A percentile compares a stretch with the other conserved stretches of the same genome.
phyloP scores from a whole-genome alignment of 140 eudicot genomes.

The Oenanthe javanica region DNA sequence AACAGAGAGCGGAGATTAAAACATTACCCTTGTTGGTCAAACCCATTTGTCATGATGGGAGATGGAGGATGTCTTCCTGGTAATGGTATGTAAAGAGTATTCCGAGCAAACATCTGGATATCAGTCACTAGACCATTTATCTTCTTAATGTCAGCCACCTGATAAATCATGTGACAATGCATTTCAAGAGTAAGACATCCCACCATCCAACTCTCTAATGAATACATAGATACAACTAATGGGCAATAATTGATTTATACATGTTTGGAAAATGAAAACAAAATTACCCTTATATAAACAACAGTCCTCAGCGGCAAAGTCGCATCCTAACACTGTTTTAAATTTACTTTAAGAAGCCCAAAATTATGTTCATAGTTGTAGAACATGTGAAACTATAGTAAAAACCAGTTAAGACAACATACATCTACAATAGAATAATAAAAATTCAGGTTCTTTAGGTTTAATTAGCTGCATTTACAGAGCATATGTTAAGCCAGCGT shows the following conservation, averaged over 20 bases:
- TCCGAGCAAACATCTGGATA: conserved; percentile 88
- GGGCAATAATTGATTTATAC: neutral
- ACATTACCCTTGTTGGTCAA: conserved; percentile 45
- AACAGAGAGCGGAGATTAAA: neutral
- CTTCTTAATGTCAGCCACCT: conserved; percentile 94
- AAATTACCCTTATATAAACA: neutral
- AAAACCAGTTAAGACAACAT: neutral
- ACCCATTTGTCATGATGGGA: conserved; percentile 48
- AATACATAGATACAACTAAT: neutral
- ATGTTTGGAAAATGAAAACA: neutral
- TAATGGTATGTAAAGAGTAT: conserved; percentile 74
- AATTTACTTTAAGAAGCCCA: neutral
- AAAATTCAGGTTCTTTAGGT: neutral
- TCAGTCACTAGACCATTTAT: conserved; percentile 77
- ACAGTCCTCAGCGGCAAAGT: neutral
- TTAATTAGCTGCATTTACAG: neutral
- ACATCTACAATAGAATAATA: neutral
- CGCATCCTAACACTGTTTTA: neutral
- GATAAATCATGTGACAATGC: conserved; percentile 7
- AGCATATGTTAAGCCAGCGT: neutral
- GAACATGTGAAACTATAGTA: neutral
- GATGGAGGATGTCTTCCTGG: conserved; percentile 99
- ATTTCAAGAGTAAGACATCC: conserved; percentile 8
- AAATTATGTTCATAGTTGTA: neutral
- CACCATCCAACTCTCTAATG: neutral